Base-by-base conservation (phyloP, 2,329 filamentous ascomycete genomes). In the Arthrobotrys conoides region DNA sequence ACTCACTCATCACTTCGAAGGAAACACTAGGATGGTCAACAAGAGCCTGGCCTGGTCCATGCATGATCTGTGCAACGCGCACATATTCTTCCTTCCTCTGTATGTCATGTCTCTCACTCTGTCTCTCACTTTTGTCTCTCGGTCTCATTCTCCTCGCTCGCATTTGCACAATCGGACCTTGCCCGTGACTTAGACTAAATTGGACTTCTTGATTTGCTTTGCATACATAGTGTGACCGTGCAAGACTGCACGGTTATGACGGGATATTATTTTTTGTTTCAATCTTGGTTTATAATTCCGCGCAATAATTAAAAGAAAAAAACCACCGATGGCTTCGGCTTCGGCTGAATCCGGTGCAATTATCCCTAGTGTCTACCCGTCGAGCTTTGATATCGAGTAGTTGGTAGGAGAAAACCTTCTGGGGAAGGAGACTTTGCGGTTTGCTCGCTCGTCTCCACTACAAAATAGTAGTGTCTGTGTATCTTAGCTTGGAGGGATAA, bases 1-100 rank as follows among this genome's bases (percentile, higher is more conserved):
- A 61, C 33, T 33, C 38, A 75, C 44, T 33, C 53, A 6, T 30
- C n/a, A 30, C 27, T 30, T 30, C 36, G n/a, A 55, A 36, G 49
- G n/a, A n/a, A 20, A 9, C 51, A 41, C 33, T 44, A 44, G 38
- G 38, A 59, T 57, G 55, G 57, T 30, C 38, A 57, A 24, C 55
- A 46, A n/a, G 59, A 69, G 61, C 24, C 61, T 76, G 36, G 55
- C 53, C 71, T 68, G 55, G 71, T 48, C 63, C 46, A 68, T 75
- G 71, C 71, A 69, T 69, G 55, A 70, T 70, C 44, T 69, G 65
- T 76, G 65, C 71, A 70, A 76, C 65, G 57, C 57, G 33, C 64
- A 22, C 30, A 46, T 16, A 22, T 6, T 46, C 44, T 46, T 46
- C 41, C 41, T 46, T 46, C n/a, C 36, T 38, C 9, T 14, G 9